Percentiles rank a stretch among this genome's conserved stretches.
phyloP scores from a whole-genome alignment of 2,329 filamentous ascomycete genomes.

The Neocatenulostroma microsporum region DNA sequence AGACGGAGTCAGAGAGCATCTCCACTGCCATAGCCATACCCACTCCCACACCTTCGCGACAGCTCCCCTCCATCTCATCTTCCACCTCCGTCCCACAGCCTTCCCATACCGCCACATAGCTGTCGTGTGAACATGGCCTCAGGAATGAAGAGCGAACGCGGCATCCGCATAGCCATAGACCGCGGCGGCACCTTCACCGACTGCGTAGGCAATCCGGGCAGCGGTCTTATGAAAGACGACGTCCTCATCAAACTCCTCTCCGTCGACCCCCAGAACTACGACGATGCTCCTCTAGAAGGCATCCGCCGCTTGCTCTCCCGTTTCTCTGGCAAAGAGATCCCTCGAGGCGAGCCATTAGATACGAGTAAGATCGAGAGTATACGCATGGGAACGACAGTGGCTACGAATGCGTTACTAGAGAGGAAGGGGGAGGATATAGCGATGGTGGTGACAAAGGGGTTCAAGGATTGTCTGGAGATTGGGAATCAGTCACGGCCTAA shows the following conservation, averaged over 20 bases:
- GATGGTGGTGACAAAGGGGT: conserved; percentile 78
- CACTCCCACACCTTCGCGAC: too few relatives aligned
- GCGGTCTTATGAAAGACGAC: conserved; percentile 61
- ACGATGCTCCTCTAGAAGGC: conserved; percentile 83
- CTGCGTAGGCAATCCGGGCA: conserved; percentile 73
- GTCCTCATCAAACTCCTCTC: conserved; percentile 82
- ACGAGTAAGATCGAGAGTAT: conserved; percentile 81
- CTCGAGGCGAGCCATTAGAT: conserved; percentile 70
- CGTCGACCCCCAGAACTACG: conserved; percentile 83
- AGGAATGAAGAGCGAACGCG: conserved; percentile 29
- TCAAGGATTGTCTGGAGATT: conserved; percentile 79
- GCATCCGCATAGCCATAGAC: conserved; percentile 67
- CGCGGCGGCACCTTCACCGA: conserved; percentile 89
- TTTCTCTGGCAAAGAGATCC: conserved; percentile 67
- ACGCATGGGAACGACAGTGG: conserved; percentile 92
- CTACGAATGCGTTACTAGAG: conserved; percentile 84
- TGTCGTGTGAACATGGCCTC: conserved; percentile 8
- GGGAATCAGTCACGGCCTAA: conserved; percentile 83
- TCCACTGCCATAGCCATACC: too few relatives aligned
- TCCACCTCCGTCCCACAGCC: neutral
- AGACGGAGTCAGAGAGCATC: too few relatives aligned
- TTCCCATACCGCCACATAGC: neutral
- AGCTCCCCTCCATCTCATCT: too few relatives aligned
- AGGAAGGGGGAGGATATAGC: conserved; percentile 84
- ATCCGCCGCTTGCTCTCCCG: conserved; percentile 77